Evolutionary conservation across 768 basidiomycete species (phyloP).

Genomic region (Hypholoma fasciculare): DNA sequence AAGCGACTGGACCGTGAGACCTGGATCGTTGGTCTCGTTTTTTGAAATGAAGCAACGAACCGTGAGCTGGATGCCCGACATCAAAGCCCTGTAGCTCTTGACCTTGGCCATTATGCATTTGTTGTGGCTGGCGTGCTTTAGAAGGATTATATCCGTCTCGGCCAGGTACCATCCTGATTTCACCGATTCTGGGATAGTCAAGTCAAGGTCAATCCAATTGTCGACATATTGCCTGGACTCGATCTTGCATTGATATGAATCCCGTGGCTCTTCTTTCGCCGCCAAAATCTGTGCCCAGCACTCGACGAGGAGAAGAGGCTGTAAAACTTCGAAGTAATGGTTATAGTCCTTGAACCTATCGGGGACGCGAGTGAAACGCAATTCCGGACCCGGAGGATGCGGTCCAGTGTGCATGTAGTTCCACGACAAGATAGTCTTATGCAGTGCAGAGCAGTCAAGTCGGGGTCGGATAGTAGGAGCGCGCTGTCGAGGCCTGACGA

Average conservation of each 20-base stretch:
- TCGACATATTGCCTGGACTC: conserved; percentile 71
- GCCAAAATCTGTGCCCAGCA: conserved; percentile 87
- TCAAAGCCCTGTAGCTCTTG: conserved; percentile 31
- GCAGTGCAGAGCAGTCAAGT: conserved; percentile 80
- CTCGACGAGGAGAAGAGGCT: conserved; percentile 85
- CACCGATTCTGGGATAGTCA: conserved; percentile 56
- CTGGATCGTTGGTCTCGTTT: conserved; percentile 48
- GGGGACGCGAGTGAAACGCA: conserved; percentile 49
- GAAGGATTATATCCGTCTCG: conserved; percentile 86
- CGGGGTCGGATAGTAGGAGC: conserved; percentile 68
- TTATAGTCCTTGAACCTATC: conserved; percentile 61
- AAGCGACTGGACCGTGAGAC: conserved; percentile 59
- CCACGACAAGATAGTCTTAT: conserved; percentile 84
- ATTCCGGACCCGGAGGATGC: conserved; percentile 55
- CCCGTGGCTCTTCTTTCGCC: conserved; percentile 66
- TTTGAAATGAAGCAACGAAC: conserved; percentile 52
- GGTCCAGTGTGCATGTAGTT: conserved; percentile 69
- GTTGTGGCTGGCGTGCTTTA: conserved; percentile 57
- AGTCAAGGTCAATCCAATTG: conserved; percentile 81
- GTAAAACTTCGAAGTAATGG: conserved; percentile 75
- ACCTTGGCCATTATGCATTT: conserved; percentile 71
- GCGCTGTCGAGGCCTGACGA: conserved; percentile 59
- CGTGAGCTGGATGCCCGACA: conserved; percentile 52
- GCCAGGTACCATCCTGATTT: conserved; percentile 72
- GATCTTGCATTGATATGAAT: conserved; percentile 62